Evolutionary conservation across 23 red algal species (phyloP).

Genomic region (Gracilaria gracilis): DNA sequence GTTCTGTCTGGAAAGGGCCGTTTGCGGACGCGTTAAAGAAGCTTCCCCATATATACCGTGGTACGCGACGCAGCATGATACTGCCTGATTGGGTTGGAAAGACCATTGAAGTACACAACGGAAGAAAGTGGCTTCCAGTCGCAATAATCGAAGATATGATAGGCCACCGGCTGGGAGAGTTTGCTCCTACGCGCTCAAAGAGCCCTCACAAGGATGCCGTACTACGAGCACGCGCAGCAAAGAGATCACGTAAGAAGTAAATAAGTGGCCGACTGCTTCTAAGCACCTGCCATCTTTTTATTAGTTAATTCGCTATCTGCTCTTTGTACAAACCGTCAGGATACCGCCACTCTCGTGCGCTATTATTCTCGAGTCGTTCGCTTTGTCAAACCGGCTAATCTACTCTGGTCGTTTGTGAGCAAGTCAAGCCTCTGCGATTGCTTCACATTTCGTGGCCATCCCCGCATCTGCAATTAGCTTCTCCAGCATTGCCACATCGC

Average conservation of each 20-base stretch:
- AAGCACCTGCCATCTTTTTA: neutral
- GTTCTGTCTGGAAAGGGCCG: conserved; percentile 82
- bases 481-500: conserved; percentile 41
- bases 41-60: conserved; percentile 49
- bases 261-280: conserved; percentile 1
- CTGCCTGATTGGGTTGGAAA: conserved; percentile 88
- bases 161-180: conserved; percentile 83
- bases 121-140: conserved; percentile 52
- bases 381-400: neutral
- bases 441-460: neutral
- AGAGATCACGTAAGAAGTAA: conserved; percentile 28
- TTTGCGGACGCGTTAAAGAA: conserved; percentile 77
- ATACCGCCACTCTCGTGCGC: neutral
- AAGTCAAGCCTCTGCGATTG: neutral
- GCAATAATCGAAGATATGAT: conserved; percentile 83
- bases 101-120: conserved; percentile 84
- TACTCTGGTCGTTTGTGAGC: neutral
- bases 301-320: conserved; percentile 48
- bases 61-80: conserved; percentile 85
- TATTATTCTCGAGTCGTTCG: neutral
- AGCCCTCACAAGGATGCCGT: conserved; percentile 74
- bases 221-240: conserved; percentile 31
- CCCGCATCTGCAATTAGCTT: conserved; percentile 33
- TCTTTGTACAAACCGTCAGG: conserved; percentile 29
- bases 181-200: conserved; percentile 68